Percentiles rank a stretch among this genome's conserved stretches.
These are phyloP conservation scores for Apiotrichum laibachii DNA, from an alignment of 1,284 basidiomycete species.

Conservation along the genomic window DNA sequence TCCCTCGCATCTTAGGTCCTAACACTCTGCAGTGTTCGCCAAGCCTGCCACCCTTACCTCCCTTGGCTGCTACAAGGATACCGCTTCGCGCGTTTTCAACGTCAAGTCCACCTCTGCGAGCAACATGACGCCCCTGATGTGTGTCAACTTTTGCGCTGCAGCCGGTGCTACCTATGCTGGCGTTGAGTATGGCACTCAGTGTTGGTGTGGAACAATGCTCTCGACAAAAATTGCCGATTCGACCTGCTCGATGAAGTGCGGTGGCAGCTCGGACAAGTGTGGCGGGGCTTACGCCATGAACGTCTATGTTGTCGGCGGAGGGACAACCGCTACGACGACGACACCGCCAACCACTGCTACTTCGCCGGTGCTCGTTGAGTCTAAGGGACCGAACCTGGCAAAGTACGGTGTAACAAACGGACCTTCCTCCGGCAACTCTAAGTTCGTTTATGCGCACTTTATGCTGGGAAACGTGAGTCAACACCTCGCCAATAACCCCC, in stretches of 20 bases:
- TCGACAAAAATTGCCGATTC: not conserved
- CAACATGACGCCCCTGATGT: too few relatives aligned
- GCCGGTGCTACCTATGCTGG: too few relatives aligned
- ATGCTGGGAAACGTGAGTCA: constrained; percentile 38
- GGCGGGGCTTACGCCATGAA: constrained; percentile 1
- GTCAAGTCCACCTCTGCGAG: too few relatives aligned
- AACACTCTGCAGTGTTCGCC: too few relatives aligned
- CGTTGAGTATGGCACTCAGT: not conserved
- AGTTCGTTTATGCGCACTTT: constrained; percentile 46
- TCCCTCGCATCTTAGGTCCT: too few relatives aligned
- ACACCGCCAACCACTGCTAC: constrained; percentile 6
- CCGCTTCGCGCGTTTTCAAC: too few relatives aligned
- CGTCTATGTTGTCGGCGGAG: too few relatives aligned
- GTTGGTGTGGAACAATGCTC: constrained; percentile 19
- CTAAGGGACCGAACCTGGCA: constrained; percentile 22
- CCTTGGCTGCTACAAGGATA: too few relatives aligned
- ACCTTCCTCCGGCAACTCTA: constrained; percentile 23
- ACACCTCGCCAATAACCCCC: not conserved
- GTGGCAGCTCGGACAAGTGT: constrained; percentile 26
- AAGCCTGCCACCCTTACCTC: too few relatives aligned
- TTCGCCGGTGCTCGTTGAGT: constrained; percentile 12
- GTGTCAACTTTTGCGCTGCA: too few relatives aligned
- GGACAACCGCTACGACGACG: not conserved
- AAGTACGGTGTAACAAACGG: constrained; percentile 19
- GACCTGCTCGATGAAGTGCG: not conserved